phyloP scores from a whole-genome alignment of 1,139 yeast genomes.

The Zygotorulaspora mrakii region DNA sequence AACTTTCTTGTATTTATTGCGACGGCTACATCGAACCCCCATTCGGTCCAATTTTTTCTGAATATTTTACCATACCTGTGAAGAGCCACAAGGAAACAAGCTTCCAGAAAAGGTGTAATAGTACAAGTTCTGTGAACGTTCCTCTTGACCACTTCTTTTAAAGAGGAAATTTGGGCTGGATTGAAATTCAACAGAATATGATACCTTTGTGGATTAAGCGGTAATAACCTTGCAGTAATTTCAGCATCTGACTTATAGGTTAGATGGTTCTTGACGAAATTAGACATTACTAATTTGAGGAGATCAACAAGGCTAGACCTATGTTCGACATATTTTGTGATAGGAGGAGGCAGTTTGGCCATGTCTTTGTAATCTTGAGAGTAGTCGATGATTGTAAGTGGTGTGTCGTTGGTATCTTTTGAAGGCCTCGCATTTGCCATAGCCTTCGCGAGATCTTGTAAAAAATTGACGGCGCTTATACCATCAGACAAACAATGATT shows the following conservation, averaged over 20 bases:
- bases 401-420: background rate
- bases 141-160: constrained; percentile 17
- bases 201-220: constrained; percentile 11
- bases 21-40: constrained; percentile 27
- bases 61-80: constrained; percentile 19
- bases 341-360: constrained; percentile 21
- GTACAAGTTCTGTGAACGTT: constrained; percentile 19
- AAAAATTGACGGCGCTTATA: constrained; percentile 23
- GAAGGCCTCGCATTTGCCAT: constrained; percentile 5
- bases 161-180: constrained; percentile 12
- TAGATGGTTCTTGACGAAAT: constrained; percentile 16
- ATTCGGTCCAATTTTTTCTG: constrained; percentile 20
- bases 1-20: constrained; percentile 25
- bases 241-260: constrained; percentile 17
- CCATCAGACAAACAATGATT: constrained; percentile 31
- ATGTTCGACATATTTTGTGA: constrained; percentile 26
- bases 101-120: constrained; percentile 30
- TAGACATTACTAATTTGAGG: constrained; percentile 16
- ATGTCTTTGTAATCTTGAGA: constrained; percentile 15
- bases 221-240: constrained; percentile 11
- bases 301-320: constrained; percentile 14
- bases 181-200: constrained; percentile 17
- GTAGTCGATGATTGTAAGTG: constrained; percentile 17
- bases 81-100: constrained; percentile 25
- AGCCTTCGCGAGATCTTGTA: constrained; percentile 20